phyloP scores from a whole-genome alignment of 176 grass and related monocot species.

The Phoenix roebelenii region DNA sequence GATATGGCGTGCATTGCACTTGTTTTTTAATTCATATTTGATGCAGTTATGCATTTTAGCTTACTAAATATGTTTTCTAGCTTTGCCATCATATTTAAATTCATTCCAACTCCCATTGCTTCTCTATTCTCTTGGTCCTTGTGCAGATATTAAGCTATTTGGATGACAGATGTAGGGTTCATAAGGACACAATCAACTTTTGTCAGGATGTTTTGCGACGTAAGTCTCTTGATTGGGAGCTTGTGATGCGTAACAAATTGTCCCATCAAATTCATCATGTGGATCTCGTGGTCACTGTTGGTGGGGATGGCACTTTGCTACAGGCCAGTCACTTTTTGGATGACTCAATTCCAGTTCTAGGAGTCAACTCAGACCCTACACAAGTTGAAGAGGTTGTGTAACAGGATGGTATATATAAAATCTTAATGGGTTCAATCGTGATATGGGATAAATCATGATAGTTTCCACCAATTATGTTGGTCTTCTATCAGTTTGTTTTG shows the following conservation, averaged over 20 bases:
- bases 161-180: conserved; percentile 68
- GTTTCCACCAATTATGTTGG: no score
- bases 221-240: conserved; percentile 43
- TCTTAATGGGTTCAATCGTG: no score
- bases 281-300: conserved; percentile 80
- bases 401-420: no score
- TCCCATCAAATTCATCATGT: conserved; percentile 46
- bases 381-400: conserved; percentile 49
- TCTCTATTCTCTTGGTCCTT: no score
- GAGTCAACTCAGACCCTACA: conserved; percentile 94
- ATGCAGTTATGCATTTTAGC: no score
- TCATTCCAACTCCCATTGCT: no score
- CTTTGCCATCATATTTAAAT: no score
- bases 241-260: conserved; percentile 52
- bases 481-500: no score
- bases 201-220: conserved; percentile 43
- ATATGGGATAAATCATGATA: no score
- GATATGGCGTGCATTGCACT: no score
- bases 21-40: no score
- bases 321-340: conserved; percentile 73
- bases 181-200: conserved; percentile 62
- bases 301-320: conserved; percentile 84
- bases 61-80: no score
- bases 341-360: conserved; percentile 62
- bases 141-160: conserved; percentile 58